These are phyloP conservation scores for Umbelopsis sp. DNA, from an alignment of 371 early-diverging fungal species.

Conservation along the genomic window DNA sequence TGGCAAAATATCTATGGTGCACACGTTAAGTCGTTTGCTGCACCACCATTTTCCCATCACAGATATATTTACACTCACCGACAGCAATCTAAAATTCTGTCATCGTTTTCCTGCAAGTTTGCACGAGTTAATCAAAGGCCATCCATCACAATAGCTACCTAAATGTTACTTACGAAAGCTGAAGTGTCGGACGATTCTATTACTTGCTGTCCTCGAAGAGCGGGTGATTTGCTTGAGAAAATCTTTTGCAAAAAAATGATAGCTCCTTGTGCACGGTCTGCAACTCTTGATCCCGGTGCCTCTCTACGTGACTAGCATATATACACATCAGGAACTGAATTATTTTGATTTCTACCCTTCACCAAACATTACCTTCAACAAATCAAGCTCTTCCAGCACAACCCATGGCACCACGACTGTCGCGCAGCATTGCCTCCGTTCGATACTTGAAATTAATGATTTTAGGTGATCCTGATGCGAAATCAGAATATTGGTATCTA, in stretches of 20 bases:
- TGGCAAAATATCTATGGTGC: neutral
- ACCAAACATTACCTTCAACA: constrained; percentile 1
- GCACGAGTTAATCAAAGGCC: too few relatives aligned
- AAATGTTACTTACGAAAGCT: neutral
- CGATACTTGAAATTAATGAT: neutral
- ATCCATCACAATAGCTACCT: neutral
- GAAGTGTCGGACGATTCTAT: neutral
- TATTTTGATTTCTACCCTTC: neutral
- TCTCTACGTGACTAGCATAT: neutral
- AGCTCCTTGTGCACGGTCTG: constrained; percentile 8
- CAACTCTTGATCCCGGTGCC: neutral
- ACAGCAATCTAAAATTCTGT: constrained; percentile 17
- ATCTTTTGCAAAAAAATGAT: constrained; percentile 7
- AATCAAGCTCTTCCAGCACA: constrained; percentile 6
- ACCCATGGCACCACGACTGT: constrained; percentile 3
- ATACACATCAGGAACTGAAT: neutral
- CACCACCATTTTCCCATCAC: neutral
- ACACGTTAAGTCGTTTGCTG: neutral
- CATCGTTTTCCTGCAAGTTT: neutral
- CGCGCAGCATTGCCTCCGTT: neutral
- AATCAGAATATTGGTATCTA: constrained; percentile 15
- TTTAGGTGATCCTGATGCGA: constrained; percentile 11
- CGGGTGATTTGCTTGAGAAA: neutral
- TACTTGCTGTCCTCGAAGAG: neutral
- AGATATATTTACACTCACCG: neutral